Evolutionary conservation across 2,329 filamentous ascomycete genomes (phyloP).

Genomic region (Dothidotthia symphoricarpi): DNA sequence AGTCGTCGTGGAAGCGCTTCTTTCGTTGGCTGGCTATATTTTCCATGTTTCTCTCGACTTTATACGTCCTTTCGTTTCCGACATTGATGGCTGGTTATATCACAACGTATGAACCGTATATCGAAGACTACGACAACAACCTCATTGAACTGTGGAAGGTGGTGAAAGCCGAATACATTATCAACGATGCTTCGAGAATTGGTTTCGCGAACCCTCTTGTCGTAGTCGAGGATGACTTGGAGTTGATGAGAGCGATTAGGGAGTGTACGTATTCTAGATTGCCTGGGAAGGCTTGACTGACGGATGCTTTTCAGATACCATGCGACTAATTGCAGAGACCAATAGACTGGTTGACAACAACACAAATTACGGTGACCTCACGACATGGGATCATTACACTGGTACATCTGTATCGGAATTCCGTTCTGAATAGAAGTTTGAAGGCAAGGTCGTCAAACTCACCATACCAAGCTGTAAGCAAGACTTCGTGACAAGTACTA

Average conservation of each 20-base stretch:
- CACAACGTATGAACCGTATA: constrained; percentile 28
- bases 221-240: constrained; percentile 8
- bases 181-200: constrained; percentile 20
- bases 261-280: constrained; percentile 14
- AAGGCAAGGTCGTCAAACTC: constrained; percentile 3
- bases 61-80: constrained; percentile 39
- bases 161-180: constrained; percentile 11
- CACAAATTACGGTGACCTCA: too few species aligned
- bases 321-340: too few species aligned
- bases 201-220: constrained; percentile 17
- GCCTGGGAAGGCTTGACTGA: too few species aligned
- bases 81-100: constrained; percentile 43
- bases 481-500: too few species aligned
- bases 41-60: constrained; percentile 31
- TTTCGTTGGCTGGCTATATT: constrained; percentile 37
- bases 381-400: not conserved
- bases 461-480: constrained; percentile 11
- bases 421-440: constrained; percentile 4
- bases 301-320: too few species aligned
- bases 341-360: too few species aligned
- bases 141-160: constrained; percentile 27
- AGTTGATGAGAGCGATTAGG: constrained; percentile 10
- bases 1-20: constrained; percentile 22
- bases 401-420: not conserved
- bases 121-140: constrained; percentile 24